These are phyloP conservation scores for Flaveria floridana DNA, from an alignment of 140 eudicot genomes.

Conservation along the genomic window DNA sequence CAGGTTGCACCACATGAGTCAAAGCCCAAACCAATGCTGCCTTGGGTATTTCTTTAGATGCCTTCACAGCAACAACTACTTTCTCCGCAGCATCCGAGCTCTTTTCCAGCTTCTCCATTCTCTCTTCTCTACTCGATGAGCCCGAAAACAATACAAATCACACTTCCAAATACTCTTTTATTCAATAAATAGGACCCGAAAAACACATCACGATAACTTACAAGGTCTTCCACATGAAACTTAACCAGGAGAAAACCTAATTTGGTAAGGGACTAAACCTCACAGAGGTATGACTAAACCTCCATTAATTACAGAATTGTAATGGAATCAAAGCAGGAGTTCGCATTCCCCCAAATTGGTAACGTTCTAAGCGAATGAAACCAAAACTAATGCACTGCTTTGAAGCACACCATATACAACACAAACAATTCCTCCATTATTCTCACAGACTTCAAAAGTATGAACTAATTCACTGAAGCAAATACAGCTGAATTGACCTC, in stretches of 20 bases:
- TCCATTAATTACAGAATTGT: no score
- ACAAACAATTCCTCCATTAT: no score
- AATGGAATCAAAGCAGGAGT: no score
- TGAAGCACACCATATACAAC: no score
- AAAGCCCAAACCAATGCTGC: slow-evolving; percentile 91
- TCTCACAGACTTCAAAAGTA: no score
- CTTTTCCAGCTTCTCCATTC: slow-evolving; percentile 53
- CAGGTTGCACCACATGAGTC: slow-evolving; percentile 97
- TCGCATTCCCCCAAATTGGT: no score
- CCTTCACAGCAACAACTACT: slow-evolving; percentile 85
- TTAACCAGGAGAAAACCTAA: neutral
- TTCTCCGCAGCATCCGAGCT: slow-evolving; percentile 62
- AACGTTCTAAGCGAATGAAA: no score
- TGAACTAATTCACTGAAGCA: no score
- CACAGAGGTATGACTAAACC: no score
- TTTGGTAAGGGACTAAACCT: neutral
- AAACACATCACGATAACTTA: neutral
- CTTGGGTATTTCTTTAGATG: slow-evolving; percentile 83
- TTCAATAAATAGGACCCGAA: no score
- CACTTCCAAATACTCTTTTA: neutral
- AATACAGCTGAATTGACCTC: slow-evolving; percentile 2
- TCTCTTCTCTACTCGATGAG: slow-evolving; percentile 54
- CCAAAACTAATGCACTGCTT: no score
- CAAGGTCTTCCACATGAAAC: neutral
- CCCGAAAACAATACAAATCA: slow-evolving; percentile 13